Percentiles rank a stretch among this genome's conserved stretches.
phyloP scores from a whole-genome alignment of 768 basidiomycete species.

The Dentipellis sp. region DNA sequence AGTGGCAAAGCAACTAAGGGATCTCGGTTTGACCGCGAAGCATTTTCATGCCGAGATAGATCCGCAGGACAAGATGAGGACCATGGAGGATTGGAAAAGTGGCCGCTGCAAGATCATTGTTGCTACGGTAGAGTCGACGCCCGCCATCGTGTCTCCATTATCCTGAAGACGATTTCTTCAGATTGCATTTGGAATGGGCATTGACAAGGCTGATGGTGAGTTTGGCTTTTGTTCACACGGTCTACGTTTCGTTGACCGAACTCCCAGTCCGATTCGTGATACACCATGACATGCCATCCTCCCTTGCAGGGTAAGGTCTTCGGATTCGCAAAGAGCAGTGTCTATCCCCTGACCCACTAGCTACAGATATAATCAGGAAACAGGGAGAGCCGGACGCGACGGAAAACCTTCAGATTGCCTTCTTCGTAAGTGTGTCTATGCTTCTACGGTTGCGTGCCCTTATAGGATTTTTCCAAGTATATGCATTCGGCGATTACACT shows the following conservation, averaged over 20 bases:
- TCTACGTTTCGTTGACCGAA: background rate
- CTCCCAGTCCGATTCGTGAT: conserved; percentile 81
- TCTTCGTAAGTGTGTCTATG: conserved; percentile 51
- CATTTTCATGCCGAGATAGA: conserved; percentile 85
- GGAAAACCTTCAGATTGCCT: conserved; percentile 77
- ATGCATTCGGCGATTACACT: conserved; percentile 47
- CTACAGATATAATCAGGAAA: conserved; percentile 85
- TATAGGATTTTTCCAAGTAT: conserved; percentile 38
- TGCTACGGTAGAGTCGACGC: conserved; percentile 59
- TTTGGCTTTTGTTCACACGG: background rate
- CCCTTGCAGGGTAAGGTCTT: conserved; percentile 64
- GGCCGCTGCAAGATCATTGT: conserved; percentile 76
- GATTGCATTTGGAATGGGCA: conserved; percentile 98
- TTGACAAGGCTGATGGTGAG: conserved; percentile 76
- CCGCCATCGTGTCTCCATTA: background rate
- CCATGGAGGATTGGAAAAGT: conserved; percentile 66
- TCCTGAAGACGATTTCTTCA: conserved; percentile 20
- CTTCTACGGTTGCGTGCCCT: background rate
- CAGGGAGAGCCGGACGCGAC: conserved; percentile 93
- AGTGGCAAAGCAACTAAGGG: conserved; percentile 58
- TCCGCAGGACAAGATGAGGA: conserved; percentile 47
- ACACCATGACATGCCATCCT: conserved; percentile 74
- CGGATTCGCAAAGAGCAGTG: conserved; percentile 1
- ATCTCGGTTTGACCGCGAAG: conserved; percentile 50
- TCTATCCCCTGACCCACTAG: conserved; percentile 3